Percentiles rank a stretch among this genome's conserved stretches.
phyloP scores from a whole-genome alignment of 2,329 filamentous ascomycete genomes.

The Aspergillus ruber region DNA sequence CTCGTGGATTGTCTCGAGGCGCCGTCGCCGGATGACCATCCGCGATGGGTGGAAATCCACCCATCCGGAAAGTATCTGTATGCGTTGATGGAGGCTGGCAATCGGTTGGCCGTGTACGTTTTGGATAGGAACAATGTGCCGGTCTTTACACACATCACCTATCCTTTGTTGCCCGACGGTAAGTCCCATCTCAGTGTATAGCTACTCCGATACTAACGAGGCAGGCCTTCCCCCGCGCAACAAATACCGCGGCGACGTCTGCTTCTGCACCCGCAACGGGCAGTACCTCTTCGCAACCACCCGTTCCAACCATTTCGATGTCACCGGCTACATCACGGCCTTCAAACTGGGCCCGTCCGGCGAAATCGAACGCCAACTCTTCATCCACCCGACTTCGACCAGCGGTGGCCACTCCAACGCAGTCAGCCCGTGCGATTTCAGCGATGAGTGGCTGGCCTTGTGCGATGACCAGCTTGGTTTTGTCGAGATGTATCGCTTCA shows the following conservation, averaged over 20 bases:
- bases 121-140: constrained; percentile 70
- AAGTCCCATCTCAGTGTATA: constrained; percentile 26
- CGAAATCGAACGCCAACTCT: constrained; percentile 69
- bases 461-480: constrained; percentile 85
- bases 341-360: constrained; percentile 66
- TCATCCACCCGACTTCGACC: constrained; percentile 75
- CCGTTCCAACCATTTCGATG: constrained; percentile 66
- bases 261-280: constrained; percentile 61
- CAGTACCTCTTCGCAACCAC: constrained; percentile 77
- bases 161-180: constrained; percentile 73
- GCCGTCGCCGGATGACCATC: constrained; percentile 66
- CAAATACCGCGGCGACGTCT: constrained; percentile 79
- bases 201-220: neutral
- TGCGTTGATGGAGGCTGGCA: constrained; percentile 83
- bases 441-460: constrained; percentile 81
- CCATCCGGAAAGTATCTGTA: constrained; percentile 73
- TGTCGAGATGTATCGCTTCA: constrained; percentile 82
- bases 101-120: constrained; percentile 73
- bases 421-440: constrained; percentile 76
- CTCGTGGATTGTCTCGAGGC: constrained; percentile 68
- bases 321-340: constrained; percentile 76
- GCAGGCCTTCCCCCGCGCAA: constrained; percentile 38
- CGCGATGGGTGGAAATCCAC: constrained; percentile 82
- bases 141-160: constrained; percentile 69
- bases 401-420: constrained; percentile 86